Percentiles rank a stretch among this genome's conserved stretches.
These are phyloP conservation scores for Senecio squalidus DNA, from an alignment of 140 eudicot species.

Conservation along the genomic window DNA sequence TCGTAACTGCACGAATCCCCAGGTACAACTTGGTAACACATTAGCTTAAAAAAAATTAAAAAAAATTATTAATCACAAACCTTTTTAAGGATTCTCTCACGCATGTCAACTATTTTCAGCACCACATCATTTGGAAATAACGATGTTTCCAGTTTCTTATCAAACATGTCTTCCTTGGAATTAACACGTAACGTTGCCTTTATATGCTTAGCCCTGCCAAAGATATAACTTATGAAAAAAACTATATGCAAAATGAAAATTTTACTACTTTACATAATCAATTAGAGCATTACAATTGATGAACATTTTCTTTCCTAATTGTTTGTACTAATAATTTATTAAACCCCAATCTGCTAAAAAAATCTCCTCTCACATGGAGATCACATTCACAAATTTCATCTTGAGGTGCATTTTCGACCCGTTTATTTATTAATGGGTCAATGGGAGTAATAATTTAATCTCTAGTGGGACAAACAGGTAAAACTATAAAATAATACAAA, in stretches of 20 bases:
- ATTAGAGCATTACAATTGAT: no score
- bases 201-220: conserved; percentile 77
- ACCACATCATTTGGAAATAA: conserved; percentile 25
- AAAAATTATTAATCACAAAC: conserved; percentile 21
- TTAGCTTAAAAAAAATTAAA: neutral
- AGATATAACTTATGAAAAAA: neutral
- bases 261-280: no score
- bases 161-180: conserved; percentile 42
- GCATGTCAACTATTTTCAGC: conserved; percentile 23
- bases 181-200: conserved; percentile 43
- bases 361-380: neutral
- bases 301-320: no score
- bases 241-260: no score
- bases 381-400: neutral
- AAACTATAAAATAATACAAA: no score
- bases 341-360: neutral
- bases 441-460: no score
- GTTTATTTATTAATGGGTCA: no score
- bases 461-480: no score
- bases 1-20: conserved; percentile 42
- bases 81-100: conserved; percentile 57
- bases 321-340: no score
- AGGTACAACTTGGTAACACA: neutral
- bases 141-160: conserved; percentile 28
- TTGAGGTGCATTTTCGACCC: no score